phyloP scores from a whole-genome alignment of 2,329 filamentous ascomycete species.

The Lachnum nothofagi region DNA sequence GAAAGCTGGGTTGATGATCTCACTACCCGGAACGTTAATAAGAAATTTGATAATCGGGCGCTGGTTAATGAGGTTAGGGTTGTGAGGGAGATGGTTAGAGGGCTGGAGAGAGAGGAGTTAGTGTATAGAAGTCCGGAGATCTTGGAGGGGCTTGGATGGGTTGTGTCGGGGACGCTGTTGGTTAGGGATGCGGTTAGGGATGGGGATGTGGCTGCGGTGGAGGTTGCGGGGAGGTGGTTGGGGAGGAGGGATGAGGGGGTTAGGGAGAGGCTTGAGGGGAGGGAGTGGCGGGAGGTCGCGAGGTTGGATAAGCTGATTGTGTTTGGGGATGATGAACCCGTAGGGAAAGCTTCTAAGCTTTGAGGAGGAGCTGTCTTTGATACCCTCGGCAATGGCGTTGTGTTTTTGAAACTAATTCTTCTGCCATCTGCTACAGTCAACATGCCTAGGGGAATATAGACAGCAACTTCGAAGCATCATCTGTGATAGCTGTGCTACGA shows the following conservation, averaged over 20 bases:
- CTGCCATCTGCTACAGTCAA: too few species aligned
- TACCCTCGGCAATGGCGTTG: too few species aligned
- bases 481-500: too few species aligned
- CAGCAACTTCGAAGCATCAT: too few species aligned
- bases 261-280: neutral
- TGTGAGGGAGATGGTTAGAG: constrained; percentile 13
- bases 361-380: too few species aligned
- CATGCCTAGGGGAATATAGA: too few species aligned
- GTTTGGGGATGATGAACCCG: constrained; percentile 20
- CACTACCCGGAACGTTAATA: constrained; percentile 11
- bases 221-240: neutral
- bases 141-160: constrained; percentile 30
- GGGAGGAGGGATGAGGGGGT: neutral
- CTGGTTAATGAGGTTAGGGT: constrained; percentile 10
- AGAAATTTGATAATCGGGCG: constrained; percentile 9
- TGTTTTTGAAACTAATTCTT: too few species aligned
- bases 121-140: constrained; percentile 30
- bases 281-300: neutral
- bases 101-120: constrained; percentile 28
- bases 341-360: too few species aligned
- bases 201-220: constrained; percentile 19
- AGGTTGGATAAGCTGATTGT: neutral
- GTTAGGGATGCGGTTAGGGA: constrained; percentile 33
- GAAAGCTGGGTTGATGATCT: constrained; percentile 35
- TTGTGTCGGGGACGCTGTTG: constrained; percentile 32